Percentiles rank a stretch among this genome's conserved stretches.
Evolutionary conservation across 352 stramenopile genomes (phyloP).

Genomic region (Phytopythium helicoides): DNA sequence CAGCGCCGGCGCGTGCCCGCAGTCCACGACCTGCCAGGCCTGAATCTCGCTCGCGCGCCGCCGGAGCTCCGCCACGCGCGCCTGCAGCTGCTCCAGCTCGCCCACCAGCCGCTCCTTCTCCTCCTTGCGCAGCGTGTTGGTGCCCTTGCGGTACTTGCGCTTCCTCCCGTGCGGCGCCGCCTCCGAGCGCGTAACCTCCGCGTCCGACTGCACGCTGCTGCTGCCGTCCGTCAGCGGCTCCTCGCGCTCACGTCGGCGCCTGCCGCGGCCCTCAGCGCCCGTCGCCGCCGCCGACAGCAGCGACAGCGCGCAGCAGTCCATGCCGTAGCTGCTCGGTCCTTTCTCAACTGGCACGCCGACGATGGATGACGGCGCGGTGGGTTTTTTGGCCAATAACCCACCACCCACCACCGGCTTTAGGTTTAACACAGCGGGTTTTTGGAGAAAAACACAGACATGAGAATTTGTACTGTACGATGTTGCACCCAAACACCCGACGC

Average conservation of each 20-base stretch:
- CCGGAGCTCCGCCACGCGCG: slow-evolving; percentile 28
- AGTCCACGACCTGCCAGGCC: neutral
- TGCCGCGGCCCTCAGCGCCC: no score
- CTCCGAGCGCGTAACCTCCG: neutral
- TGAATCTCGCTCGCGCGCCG: slow-evolving; percentile 6
- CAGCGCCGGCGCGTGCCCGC: slow-evolving; percentile 7
- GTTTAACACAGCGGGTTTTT: no score
- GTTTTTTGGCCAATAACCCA: no score
- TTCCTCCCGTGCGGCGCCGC: neutral
- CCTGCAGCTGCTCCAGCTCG: slow-evolving; percentile 20
- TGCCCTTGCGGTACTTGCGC: slow-evolving; percentile 30
- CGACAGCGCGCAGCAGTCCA: no score
- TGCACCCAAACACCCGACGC: no score
- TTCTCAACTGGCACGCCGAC: no score
- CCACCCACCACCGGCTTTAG: no score
- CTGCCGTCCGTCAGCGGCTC: neutral
- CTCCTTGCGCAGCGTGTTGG: slow-evolving; percentile 32
- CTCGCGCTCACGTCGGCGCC: neutral
- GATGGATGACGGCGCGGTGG: no score
- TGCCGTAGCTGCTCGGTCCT: no score
- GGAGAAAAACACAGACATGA: no score
- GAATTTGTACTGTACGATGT: no score
- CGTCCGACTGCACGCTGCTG: slow-evolving; percentile 3
- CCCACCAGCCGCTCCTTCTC: slow-evolving; percentile 25
- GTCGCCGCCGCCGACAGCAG: no score